These are phyloP conservation scores for Leccinum fibrillosum DNA, from an alignment of 768 basidiomycete genomes.

Conservation along the genomic window DNA sequence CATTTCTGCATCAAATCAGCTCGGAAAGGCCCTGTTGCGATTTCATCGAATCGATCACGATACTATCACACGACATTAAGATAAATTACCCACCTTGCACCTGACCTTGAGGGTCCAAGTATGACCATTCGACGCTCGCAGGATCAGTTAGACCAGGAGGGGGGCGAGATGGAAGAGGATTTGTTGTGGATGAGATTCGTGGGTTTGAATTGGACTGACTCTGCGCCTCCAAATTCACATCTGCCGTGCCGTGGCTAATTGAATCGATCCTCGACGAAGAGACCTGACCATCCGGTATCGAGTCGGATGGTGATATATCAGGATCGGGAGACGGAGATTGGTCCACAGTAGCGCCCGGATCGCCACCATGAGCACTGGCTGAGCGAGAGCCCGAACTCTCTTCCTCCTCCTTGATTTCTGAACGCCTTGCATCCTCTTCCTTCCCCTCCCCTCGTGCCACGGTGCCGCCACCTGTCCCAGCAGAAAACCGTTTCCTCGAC, in stretches of 20 bases:
- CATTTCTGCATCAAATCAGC: conserved; percentile 93
- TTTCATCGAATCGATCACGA: conserved; percentile 1
- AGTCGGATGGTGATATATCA: conserved; percentile 8
- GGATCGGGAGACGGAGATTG: conserved; percentile 11
- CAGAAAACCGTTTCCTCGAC: conserved; percentile 65
- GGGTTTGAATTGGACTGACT: conserved; percentile 4
- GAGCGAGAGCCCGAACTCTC: conserved; percentile 29
- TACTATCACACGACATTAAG: background rate
- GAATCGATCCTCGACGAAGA: conserved; percentile 10
- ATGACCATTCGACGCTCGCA: conserved; percentile 78
- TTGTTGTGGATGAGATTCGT: conserved; percentile 7
- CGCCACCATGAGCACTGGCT: conserved; percentile 3
- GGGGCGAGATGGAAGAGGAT: conserved; percentile 28
- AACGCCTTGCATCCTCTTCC: conserved; percentile 37
- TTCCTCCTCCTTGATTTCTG: conserved; percentile 60
- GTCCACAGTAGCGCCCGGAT: conserved; percentile 6
- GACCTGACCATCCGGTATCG: conserved; percentile 4
- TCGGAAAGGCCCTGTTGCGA: conserved; percentile 73
- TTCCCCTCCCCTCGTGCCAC: conserved; percentile 40
- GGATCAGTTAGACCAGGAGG: conserved; percentile 53
- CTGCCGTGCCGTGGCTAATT: conserved; percentile 9
- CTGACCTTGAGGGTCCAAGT: conserved; percentile 89
- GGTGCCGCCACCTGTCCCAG: conserved; percentile 40
- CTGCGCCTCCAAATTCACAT: conserved; percentile 15
- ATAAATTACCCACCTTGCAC: conserved; percentile 66